Conservation (phyloP, 371 early-diverging fungal species). For the Rhizopus microsporus region DNA sequence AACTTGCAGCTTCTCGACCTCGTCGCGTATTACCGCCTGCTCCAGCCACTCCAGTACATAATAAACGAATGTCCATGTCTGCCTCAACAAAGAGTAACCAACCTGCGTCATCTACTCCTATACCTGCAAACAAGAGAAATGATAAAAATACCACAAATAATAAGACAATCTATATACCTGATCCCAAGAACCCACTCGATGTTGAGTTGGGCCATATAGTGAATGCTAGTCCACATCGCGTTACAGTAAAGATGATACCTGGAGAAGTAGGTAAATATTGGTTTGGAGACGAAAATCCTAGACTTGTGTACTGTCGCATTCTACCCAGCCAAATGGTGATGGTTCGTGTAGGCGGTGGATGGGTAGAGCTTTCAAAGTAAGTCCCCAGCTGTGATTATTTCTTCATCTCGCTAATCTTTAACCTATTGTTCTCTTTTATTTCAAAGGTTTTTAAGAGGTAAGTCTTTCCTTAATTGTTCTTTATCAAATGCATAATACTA, state of each 20-base stretch:
- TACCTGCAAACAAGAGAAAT: slow-evolving; percentile 3
- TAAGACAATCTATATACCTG: slow-evolving; percentile 20
- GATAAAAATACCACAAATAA: not conserved
- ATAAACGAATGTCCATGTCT: not conserved
- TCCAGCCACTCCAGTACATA: slow-evolving; percentile 4
- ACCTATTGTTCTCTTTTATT: not conserved
- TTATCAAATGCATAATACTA: not conserved
- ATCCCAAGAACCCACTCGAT: slow-evolving; percentile 33
- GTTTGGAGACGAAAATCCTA: slow-evolving; percentile 68
- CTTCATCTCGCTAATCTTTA: not conserved
- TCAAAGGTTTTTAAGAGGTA: slow-evolving; percentile 25
- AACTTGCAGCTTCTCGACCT: slow-evolving; percentile 41
- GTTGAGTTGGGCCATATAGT: slow-evolving; percentile 54
- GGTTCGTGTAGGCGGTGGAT: slow-evolving; percentile 84
- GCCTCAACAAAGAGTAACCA: slow-evolving; percentile 1
- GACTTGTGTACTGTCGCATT: slow-evolving; percentile 53
- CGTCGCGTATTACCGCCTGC: slow-evolving; percentile 7
- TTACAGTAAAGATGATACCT: slow-evolving; percentile 36
- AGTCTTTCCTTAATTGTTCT: not conserved
- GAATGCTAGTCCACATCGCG: slow-evolving; percentile 38
- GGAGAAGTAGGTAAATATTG: slow-evolving; percentile 64
- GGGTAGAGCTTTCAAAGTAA: slow-evolving; percentile 69
- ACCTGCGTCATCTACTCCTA: slow-evolving; percentile 5
- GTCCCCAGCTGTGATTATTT: not conserved
- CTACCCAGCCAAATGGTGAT: slow-evolving; percentile 69